Percentiles rank a stretch among this genome's conserved stretches.
Evolutionary conservation across 192 early-diverging fungal species (phyloP).

Genomic region (Umbelopsis ramanniana): DNA sequence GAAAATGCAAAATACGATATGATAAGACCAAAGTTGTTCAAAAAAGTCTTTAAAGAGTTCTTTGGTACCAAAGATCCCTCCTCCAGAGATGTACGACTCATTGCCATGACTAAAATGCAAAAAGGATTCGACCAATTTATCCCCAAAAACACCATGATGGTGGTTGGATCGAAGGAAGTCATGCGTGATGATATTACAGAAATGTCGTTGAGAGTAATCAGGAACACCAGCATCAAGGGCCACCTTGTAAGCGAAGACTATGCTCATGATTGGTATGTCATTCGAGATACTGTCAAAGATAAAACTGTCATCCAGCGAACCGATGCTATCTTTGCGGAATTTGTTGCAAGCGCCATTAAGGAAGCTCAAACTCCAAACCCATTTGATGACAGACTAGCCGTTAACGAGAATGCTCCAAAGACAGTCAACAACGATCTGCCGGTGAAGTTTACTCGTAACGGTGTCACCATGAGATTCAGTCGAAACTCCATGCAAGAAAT

Average conservation of each 20-base stretch:
- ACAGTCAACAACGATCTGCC: background rate
- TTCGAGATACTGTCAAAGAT: conserved; percentile 37
- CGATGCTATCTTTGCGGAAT: conserved; percentile 34
- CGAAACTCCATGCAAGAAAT: background rate
- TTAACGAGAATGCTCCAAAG: background rate
- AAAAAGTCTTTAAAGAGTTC: conserved; percentile 35
- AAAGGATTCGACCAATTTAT: conserved; percentile 20
- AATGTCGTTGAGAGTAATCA: conserved; percentile 13
- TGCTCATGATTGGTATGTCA: conserved; percentile 44
- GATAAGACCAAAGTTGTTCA: conserved; percentile 2
- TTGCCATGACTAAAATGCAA: conserved; percentile 23
- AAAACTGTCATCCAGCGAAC: conserved; percentile 21
- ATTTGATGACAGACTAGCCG: background rate
- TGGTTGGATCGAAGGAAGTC: conserved; percentile 34
- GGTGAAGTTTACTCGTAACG: conserved; percentile 1
- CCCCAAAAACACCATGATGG: conserved; percentile 28
- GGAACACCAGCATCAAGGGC: conserved; percentile 20
- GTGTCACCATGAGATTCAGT: background rate
- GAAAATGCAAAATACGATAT: conserved; percentile 28
- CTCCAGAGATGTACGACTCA: conserved; percentile 6
- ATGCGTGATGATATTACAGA: conserved; percentile 33
- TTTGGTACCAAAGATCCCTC: conserved; percentile 1
- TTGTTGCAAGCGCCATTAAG: conserved; percentile 17
- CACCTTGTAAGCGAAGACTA: conserved; percentile 28
- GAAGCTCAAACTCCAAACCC: background rate